Conservation (phyloP, 768 basidiomycete genomes). For the Candolleomyces efflorescens region DNA sequence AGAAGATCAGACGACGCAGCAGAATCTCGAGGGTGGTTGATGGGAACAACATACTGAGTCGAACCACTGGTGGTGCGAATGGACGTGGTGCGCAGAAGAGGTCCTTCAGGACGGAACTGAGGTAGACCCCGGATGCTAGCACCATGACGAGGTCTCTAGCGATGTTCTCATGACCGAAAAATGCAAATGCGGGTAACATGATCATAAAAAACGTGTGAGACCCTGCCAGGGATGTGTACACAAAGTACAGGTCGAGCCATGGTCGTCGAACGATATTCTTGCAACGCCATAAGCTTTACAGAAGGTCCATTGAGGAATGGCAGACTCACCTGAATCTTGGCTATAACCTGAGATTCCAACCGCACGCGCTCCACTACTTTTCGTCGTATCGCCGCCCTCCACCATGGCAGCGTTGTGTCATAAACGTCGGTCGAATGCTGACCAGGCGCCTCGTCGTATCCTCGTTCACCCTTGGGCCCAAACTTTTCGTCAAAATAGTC, state of each 20-base stretch:
- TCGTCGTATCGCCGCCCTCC: slow-evolving; percentile 60
- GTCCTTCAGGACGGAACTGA: slow-evolving; percentile 87
- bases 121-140: slow-evolving; percentile 77
- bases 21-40: background rate
- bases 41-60: slow-evolving; percentile 64
- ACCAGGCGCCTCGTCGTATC: slow-evolving; percentile 20
- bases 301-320: background rate
- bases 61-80: slow-evolving; percentile 85
- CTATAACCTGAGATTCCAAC: slow-evolving; percentile 58
- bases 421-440: slow-evolving; percentile 52
- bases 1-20: background rate
- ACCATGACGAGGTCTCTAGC: slow-evolving; percentile 69
- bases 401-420: slow-evolving; percentile 54
- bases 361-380: slow-evolving; percentile 48
- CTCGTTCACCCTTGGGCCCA: background rate
- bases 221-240: slow-evolving; percentile 74
- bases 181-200: slow-evolving; percentile 79
- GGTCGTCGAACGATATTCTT: slow-evolving; percentile 56
- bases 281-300: slow-evolving; percentile 1
- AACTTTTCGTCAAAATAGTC: slow-evolving; percentile 10
- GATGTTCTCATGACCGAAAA: slow-evolving; percentile 74
- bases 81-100: slow-evolving; percentile 88
- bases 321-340: slow-evolving; percentile 57
- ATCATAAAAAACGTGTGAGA: slow-evolving; percentile 95
- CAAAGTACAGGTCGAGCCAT: slow-evolving; percentile 76